Conservation (phyloP, 192 early-diverging fungal genomes). For the Backusella liffmaniae region DNA sequence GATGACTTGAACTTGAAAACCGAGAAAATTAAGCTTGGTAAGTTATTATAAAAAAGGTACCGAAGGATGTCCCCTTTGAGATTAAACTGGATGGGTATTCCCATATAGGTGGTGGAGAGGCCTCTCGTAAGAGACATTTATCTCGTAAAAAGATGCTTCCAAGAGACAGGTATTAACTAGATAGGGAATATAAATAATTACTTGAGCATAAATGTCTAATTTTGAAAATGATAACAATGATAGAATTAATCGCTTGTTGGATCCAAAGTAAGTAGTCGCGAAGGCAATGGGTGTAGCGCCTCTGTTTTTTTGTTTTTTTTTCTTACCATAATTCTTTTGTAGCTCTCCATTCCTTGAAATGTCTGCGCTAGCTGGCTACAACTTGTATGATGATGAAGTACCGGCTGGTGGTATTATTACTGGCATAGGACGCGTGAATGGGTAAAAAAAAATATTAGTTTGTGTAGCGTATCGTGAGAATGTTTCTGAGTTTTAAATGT, state of each 20-base stretch:
- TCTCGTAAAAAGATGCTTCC: conserved; percentile 86
- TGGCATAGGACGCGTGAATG: conserved; percentile 92
- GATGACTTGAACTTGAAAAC: conserved; percentile 62
- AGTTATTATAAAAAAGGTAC: background rate
- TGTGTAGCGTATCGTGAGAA: background rate
- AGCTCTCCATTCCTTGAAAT: conserved; percentile 95
- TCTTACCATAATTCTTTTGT: background rate
- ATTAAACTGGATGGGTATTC: background rate
- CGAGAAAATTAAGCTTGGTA: conserved; percentile 77
- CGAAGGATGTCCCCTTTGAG: background rate
- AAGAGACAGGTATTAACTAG: conserved; percentile 67
- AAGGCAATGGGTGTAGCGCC: background rate
- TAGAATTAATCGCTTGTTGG: conserved; percentile 73
- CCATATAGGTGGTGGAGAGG: conserved; percentile 75
- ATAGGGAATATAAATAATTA: background rate
- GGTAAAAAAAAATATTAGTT: conserved; percentile 43
- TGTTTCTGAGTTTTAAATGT: conserved; percentile 14
- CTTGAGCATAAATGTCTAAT: conserved; percentile 1
- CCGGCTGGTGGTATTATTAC: conserved; percentile 91
- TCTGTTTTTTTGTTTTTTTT: background rate
- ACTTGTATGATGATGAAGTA: conserved; percentile 83
- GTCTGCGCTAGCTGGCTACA: conserved; percentile 87
- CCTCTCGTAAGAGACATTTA: conserved; percentile 81
- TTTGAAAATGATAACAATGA: background rate
- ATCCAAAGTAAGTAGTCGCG: conserved; percentile 57